Conservation (phyloP, 2,329 filamentous ascomycete genomes). For the Coniochaeta ligniaria region DNA sequence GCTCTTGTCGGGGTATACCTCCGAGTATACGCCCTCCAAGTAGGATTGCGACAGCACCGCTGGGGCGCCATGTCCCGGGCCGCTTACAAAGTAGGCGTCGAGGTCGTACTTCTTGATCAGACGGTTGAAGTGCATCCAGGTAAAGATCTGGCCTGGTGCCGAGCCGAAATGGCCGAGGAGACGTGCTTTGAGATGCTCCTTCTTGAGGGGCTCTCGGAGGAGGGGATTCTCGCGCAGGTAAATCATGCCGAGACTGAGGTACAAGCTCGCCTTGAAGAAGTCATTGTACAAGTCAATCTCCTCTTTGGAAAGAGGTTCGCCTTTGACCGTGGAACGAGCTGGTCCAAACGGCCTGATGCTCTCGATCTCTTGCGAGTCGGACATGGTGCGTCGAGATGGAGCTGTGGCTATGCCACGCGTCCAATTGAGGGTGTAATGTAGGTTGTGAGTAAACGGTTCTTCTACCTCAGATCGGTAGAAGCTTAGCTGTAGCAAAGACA, state of each 20-base stretch:
- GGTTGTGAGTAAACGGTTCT: neutral
- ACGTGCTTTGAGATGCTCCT: slow-evolving; percentile 66
- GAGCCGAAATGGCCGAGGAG: slow-evolving; percentile 74
- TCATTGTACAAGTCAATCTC: slow-evolving; percentile 63
- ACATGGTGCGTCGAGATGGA: slow-evolving; percentile 6
- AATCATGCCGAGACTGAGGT: slow-evolving; percentile 73
- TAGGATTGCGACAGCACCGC: slow-evolving; percentile 71
- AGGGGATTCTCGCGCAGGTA: slow-evolving; percentile 70
- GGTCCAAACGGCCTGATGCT: slow-evolving; percentile 58
- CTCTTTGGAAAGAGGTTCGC: slow-evolving; percentile 54
- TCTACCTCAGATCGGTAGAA: neutral
- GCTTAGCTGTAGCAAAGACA: neutral
- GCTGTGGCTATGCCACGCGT: neutral
- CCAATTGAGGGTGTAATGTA: neutral
- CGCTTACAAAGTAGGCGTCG: slow-evolving; percentile 65
- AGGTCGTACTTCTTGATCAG: slow-evolving; percentile 75
- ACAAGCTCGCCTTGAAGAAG: slow-evolving; percentile 69
- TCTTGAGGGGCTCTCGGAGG: slow-evolving; percentile 59
- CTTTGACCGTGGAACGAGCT: slow-evolving; percentile 58
- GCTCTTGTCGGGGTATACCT: slow-evolving; percentile 69
- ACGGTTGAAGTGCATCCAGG: slow-evolving; percentile 76
- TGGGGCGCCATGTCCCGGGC: slow-evolving; percentile 71
- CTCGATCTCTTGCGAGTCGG: slow-evolving; percentile 28
- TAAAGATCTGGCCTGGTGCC: slow-evolving; percentile 74
- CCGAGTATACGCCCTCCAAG: slow-evolving; percentile 69